phyloP scores from a whole-genome alignment of 768 basidiomycete species.

The Leccinum boreale region DNA sequence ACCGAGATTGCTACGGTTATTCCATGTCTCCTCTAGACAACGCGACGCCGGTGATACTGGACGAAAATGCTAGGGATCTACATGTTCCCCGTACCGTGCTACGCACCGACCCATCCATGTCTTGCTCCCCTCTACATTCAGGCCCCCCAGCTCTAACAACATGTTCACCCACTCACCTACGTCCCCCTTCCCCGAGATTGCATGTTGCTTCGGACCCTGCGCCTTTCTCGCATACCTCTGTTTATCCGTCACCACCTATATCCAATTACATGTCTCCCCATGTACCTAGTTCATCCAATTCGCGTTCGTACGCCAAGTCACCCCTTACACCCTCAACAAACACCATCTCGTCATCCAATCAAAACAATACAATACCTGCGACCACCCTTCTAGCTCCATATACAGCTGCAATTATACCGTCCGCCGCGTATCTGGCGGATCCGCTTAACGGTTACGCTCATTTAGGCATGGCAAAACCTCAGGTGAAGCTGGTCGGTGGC shows the following conservation, averaged over 20 bases:
- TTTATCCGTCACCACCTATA: conserved; percentile 27
- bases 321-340: conserved; percentile 35
- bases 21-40: conserved; percentile 29
- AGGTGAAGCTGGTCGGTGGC: conserved; percentile 74
- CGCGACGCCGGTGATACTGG: conserved; percentile 35
- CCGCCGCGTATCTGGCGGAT: conserved; percentile 67
- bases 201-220: conserved; percentile 22
- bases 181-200: conserved; percentile 28
- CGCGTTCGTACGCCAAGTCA: conserved; percentile 19
- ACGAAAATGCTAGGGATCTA: conserved; percentile 23
- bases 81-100: conserved; percentile 24
- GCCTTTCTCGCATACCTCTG: conserved; percentile 17
- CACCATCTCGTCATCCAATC: conserved; percentile 40
- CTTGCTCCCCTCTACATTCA: conserved; percentile 8
- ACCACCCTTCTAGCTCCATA: conserved; percentile 61
- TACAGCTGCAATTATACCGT: conserved; percentile 60
- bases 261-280: conserved; percentile 20
- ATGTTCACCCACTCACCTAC: conserved; percentile 26
- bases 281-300: conserved; percentile 20
- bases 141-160: conserved; percentile 2
- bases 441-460: conserved; percentile 86
- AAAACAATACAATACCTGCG: conserved; percentile 53
- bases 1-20: conserved; percentile 26
- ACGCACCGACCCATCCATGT: conserved; percentile 10
- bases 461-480: conserved; percentile 79